phyloP scores from a whole-genome alignment of 1,284 basidiomycete genomes.

The Xanthoconium separans region DNA sequence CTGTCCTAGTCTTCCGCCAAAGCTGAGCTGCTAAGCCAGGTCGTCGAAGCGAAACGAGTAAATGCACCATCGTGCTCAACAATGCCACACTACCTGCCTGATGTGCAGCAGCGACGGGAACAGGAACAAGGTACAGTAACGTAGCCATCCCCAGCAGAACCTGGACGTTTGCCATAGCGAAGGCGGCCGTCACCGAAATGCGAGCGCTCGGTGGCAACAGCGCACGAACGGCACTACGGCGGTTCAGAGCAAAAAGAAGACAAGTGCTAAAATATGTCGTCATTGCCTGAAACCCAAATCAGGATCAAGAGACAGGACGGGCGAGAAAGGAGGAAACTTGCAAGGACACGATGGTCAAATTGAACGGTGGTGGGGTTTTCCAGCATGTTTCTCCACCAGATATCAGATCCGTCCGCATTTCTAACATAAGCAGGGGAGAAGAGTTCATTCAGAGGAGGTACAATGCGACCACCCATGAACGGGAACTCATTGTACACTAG shows the following conservation, averaged over 20 bases:
- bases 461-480: constrained; percentile 87
- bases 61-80: constrained; percentile 81
- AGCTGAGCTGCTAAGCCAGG: constrained; percentile 69
- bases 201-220: constrained; percentile 69
- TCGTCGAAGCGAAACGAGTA: constrained; percentile 70
- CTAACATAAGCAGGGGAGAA: constrained; percentile 77
- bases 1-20: constrained; percentile 47
- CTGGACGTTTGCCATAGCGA: constrained; percentile 85
- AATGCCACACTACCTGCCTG: constrained; percentile 93
- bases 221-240: constrained; percentile 51
- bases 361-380: constrained; percentile 99
- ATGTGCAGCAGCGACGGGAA: constrained; percentile 89
- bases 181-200: constrained; percentile 64
- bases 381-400: constrained; percentile 91
- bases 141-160: constrained; percentile 90
- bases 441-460: constrained; percentile 84
- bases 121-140: constrained; percentile 90
- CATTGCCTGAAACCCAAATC: constrained; percentile 56
- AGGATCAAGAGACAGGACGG: neutral
- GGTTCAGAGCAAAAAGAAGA: constrained; percentile 60
- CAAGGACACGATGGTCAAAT: constrained; percentile 92
- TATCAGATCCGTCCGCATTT: constrained; percentile 64
- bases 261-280: constrained; percentile 78
- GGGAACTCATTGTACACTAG: constrained; percentile 98
- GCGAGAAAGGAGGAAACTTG: constrained; percentile 38